phyloP scores from a whole-genome alignment of 2,329 filamentous ascomycete species.

The Knoxdaviesia proteae region DNA sequence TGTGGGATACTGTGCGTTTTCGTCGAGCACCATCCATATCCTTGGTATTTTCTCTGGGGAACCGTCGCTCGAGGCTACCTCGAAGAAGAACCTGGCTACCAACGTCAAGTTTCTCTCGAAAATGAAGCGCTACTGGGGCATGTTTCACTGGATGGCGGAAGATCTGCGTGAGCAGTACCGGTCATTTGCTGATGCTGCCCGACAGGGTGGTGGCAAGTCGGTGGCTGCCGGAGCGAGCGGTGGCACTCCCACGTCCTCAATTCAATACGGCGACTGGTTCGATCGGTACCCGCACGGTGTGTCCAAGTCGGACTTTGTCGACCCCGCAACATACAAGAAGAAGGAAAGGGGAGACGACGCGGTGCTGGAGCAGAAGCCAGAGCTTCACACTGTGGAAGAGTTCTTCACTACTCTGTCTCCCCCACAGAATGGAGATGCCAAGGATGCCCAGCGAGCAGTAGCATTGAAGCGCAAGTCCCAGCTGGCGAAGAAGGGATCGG shows the following conservation, averaged over 20 bases:
- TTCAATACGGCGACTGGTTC: conserved; percentile 97
- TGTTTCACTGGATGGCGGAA: conserved; percentile 94
- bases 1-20: conserved; percentile 83
- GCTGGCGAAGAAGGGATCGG: conserved; percentile 14
- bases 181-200: conserved; percentile 61
- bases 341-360: conserved; percentile 71
- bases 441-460: conserved; percentile 7
- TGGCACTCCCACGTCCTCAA: conserved; percentile 38
- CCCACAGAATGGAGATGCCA: conserved; percentile 26
- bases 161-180: conserved; percentile 79
- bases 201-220: conserved; percentile 16
- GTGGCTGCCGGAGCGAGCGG: neutral
- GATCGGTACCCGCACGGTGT: conserved; percentile 86
- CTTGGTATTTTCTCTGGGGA: conserved; percentile 81
- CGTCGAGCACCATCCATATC: conserved; percentile 85
- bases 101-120: conserved; percentile 82
- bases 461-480: conserved; percentile 14
- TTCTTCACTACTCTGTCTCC: conserved; percentile 71
- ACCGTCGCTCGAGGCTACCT: conserved; percentile 48
- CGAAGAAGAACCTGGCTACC: conserved; percentile 65
- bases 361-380: conserved; percentile 69
- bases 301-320: conserved; percentile 63
- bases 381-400: conserved; percentile 85
- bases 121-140: conserved; percentile 97
- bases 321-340: conserved; percentile 44